Percentiles rank a stretch among this genome's conserved stretches.
phyloP scores from a whole-genome alignment of 768 basidiomycete genomes.

The Trametes cubensis region DNA sequence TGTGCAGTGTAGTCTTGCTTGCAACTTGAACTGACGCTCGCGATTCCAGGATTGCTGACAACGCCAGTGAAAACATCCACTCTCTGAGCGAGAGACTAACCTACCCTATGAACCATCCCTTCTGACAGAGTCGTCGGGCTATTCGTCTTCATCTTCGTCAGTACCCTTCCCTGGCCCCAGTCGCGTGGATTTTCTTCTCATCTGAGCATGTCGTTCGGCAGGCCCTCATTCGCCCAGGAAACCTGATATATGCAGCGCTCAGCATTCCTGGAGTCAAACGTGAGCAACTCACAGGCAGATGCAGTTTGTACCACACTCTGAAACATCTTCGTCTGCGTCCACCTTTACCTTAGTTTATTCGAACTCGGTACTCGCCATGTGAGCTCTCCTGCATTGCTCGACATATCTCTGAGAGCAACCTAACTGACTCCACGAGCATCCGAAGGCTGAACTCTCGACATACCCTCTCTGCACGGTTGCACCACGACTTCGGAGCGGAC shows the following conservation, averaged over 20 bases:
- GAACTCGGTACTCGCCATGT: slow-evolving; percentile 2
- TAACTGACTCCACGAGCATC: no score
- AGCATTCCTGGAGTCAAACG: slow-evolving; percentile 6
- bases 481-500: not conserved
- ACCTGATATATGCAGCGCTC: not conserved
- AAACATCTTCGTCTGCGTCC: not conserved
- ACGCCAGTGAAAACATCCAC: not conserved
- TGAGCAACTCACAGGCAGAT: not conserved
- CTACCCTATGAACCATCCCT: no score
- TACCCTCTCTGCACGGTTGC: not conserved
- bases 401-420: no score
- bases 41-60: not conserved
- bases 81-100: no score
- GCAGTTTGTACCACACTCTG: no score
- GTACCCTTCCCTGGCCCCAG: not conserved
- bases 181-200: not conserved
- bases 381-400: not conserved
- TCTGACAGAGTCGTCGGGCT: not conserved
- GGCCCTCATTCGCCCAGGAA: not conserved
- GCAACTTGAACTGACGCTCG: no score
- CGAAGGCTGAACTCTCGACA: not conserved
- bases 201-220: not conserved
- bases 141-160: not conserved
- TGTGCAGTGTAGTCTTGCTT: no score
- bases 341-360: not conserved